Evolutionary conservation across 2,329 filamentous ascomycete species (phyloP).

Genomic region (Beauveria sp.): DNA sequence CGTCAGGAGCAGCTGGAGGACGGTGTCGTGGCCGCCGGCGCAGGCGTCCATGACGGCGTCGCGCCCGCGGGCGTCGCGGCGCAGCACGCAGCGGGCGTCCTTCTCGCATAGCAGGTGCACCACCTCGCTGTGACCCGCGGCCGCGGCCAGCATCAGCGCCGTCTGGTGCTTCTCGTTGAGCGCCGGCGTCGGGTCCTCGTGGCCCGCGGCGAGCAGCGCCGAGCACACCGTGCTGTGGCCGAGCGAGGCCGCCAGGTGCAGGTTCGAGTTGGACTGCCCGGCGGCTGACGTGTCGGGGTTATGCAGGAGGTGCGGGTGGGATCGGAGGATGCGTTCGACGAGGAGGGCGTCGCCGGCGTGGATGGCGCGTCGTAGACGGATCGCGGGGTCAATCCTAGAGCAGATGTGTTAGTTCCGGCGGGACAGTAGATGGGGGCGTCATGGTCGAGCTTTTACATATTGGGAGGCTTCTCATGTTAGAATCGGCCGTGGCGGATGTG

Average conservation of each 20-base stretch:
- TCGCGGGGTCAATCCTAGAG: constrained; percentile 65
- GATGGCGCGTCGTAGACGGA: constrained; percentile 76
- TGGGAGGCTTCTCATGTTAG: not conserved
- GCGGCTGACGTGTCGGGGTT: constrained; percentile 67
- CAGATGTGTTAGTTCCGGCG: not conserved
- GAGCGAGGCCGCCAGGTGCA: constrained; percentile 71
- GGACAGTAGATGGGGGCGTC: no score
- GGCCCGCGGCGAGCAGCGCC: constrained; percentile 63
- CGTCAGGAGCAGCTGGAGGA: constrained; percentile 56
- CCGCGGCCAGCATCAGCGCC: constrained; percentile 70
- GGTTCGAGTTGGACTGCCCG: constrained; percentile 70
- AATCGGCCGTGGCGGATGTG: not conserved
- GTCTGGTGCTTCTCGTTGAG: constrained; percentile 76
- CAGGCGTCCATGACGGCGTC: constrained; percentile 65
- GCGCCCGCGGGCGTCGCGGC: constrained; percentile 58
- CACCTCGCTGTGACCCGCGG: constrained; percentile 61
- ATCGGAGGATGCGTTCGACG: constrained; percentile 67
- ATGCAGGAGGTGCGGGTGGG: constrained; percentile 62
- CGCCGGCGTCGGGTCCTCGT: constrained; percentile 65
- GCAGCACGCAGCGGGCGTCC: constrained; percentile 55
- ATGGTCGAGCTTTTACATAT: not conserved
- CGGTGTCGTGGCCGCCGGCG: constrained; percentile 53
- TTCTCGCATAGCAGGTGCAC: constrained; percentile 62
- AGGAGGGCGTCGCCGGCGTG: constrained; percentile 64
- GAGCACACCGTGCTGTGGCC: constrained; percentile 63